Percentiles rank a stretch among this genome's conserved stretches.
These are phyloP conservation scores for Trichoderma sp. DNA, from an alignment of 2,329 filamentous ascomycete genomes.

Conservation along the genomic window DNA sequence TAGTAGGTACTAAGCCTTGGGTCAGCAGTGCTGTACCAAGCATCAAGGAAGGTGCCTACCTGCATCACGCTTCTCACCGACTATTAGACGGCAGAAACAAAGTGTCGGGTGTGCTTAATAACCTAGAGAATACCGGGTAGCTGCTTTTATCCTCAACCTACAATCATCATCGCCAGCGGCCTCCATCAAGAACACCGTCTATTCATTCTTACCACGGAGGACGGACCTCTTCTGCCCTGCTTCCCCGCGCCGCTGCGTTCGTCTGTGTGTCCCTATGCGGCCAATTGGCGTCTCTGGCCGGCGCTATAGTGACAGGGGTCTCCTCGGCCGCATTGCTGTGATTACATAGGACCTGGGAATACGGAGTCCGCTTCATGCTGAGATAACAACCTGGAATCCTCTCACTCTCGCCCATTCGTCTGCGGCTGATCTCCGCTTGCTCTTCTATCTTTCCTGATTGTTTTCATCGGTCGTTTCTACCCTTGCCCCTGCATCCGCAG, in stretches of 20 bases:
- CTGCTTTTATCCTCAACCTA: neutral
- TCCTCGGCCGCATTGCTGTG: neutral
- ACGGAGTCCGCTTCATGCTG: neutral
- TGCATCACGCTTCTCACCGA: neutral
- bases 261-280: constrained; percentile 6
- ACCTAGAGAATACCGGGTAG: neutral
- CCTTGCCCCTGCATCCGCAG: neutral
- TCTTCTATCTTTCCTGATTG: neutral
- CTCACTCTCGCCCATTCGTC: neutral
- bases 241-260: constrained; percentile 9
- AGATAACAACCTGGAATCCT: neutral
- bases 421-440: constrained; percentile 6
- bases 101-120: neutral
- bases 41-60: neutral
- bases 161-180: neutral
- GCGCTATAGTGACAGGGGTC: constrained; percentile 7
- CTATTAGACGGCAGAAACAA: neutral
- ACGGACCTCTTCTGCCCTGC: neutral
- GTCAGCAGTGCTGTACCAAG: neutral
- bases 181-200: neutral
- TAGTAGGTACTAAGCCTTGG: neutral
- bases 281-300: neutral
- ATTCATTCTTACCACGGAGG: neutral
- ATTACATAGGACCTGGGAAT: neutral
- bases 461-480: neutral